These are phyloP conservation scores for Drechslerella dactyloides DNA, from an alignment of 2,329 filamentous ascomycete genomes.

Conservation along the genomic window DNA sequence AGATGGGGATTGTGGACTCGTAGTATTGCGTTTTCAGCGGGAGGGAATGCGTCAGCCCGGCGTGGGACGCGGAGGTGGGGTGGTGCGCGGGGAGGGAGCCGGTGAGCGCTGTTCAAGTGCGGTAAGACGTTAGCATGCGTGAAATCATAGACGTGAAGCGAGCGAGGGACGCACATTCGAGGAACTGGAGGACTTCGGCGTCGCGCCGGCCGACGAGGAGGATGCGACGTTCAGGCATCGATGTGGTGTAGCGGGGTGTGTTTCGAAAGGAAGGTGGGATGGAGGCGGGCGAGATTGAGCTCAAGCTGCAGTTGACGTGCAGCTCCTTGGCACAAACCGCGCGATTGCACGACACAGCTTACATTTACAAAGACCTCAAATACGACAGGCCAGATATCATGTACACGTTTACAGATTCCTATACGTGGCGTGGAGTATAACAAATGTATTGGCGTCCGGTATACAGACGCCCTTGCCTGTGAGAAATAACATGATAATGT, in stretches of 20 bases:
- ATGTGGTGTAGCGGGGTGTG: slow-evolving; percentile 19
- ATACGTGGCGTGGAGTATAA: too few relatives aligned
- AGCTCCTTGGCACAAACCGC: background rate
- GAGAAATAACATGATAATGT: background rate
- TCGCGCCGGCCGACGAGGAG: slow-evolving; percentile 53
- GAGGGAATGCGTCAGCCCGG: slow-evolving; percentile 67
- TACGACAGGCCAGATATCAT: too few relatives aligned
- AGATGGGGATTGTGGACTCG: slow-evolving; percentile 67
- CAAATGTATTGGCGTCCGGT: too few relatives aligned
- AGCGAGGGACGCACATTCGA: slow-evolving; percentile 49
- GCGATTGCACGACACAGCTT: background rate
- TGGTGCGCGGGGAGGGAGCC: slow-evolving; percentile 52
- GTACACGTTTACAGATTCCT: too few relatives aligned
- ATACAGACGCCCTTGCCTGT: too few relatives aligned
- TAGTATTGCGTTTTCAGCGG: slow-evolving; percentile 68
- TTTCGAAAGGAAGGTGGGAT: background rate
- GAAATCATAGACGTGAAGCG: too few relatives aligned
- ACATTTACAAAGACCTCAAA: too few relatives aligned
- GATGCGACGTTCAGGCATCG: slow-evolving; percentile 52
- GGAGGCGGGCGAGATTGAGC: slow-evolving; percentile 1
- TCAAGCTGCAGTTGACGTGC: background rate
- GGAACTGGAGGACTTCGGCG: slow-evolving; percentile 53
- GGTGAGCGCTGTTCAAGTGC: slow-evolving; percentile 44
- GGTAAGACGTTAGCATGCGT: slow-evolving; percentile 1
- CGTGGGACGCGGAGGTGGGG: slow-evolving; percentile 60